Percentiles rank a stretch among this genome's conserved stretches.
phyloP scores from a whole-genome alignment of 257 asterid species.

The Rehmannia glutinosa region DNA sequence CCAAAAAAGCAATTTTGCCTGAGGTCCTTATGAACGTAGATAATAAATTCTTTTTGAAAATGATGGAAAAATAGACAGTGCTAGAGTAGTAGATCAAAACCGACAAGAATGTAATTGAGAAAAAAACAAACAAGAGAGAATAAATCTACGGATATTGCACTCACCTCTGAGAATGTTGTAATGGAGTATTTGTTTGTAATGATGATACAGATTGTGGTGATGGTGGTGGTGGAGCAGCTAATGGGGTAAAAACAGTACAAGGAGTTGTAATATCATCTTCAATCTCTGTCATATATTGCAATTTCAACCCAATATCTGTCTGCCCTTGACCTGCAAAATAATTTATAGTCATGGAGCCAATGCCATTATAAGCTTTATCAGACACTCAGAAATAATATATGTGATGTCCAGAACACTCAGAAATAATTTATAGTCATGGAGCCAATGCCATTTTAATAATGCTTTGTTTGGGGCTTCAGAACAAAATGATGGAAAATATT shows the following conservation, averaged over 20 bases:
- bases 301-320: slow-evolving; percentile 29
- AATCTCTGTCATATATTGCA: slow-evolving; percentile 25
- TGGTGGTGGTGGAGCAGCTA: too few species aligned
- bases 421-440: too few species aligned
- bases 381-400: slow-evolving; percentile 10
- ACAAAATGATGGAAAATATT: slow-evolving; percentile 8
- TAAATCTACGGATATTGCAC: slow-evolving; percentile 18
- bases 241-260: background rate
- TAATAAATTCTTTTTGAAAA: background rate
- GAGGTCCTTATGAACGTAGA: background rate
- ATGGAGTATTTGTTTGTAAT: slow-evolving; percentile 26
- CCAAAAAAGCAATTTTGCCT: background rate
- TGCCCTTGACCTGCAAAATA: slow-evolving; percentile 30
- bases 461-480: background rate
- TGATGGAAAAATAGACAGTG: background rate
- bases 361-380: slow-evolving; percentile 1
- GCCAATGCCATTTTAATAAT: background rate
- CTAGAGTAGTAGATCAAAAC: background rate
- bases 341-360: background rate
- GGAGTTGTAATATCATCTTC: slow-evolving; percentile 18
- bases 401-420: background rate
- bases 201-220: slow-evolving; percentile 27
- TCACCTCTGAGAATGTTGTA: slow-evolving; percentile 50
- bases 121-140: background rate
- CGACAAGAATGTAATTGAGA: background rate